Base-by-base conservation (phyloP, 352 stramenopile species). In the Sclerospora graminicola region DNA sequence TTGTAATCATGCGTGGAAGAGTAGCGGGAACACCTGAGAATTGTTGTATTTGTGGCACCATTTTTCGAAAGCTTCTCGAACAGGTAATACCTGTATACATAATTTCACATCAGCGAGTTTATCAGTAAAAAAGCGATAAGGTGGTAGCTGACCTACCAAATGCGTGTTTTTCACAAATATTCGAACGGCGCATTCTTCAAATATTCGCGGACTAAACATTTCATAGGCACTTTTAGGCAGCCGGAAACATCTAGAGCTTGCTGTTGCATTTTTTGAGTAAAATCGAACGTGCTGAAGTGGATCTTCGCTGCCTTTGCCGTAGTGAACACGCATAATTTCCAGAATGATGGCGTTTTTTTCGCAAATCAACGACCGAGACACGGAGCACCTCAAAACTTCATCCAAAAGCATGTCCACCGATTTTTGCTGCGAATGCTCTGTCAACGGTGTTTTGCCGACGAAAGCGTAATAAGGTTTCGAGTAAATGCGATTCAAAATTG, bases 391-490 rank as follows among this genome's bases (percentile, higher is more conserved):
- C 19, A 88, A 20, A 7, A 95, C 68, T 41, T 93, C 80, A 15
- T 69, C 55, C 18, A 79, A 42, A 7, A 85, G 41, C 45, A 73
- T 71, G 0, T 71, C 57, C 27, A 82, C 60, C 2, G 60, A 58
- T 37, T 78, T 74, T 2, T 52, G 48, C 5, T 47, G 37, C 0
- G 63, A 89, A 32, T 80, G 63, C 0, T 45, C 24, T 4, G 73
- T 84, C 14, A 82, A 41, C 10, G 53, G 51, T 0, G 78, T 87
- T 26, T 80, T 82, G 13, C 82, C 84, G 27, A 86, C 60, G 28
- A 57, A 93, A 30, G 73, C 61, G 62, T 95, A 94, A 40, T 86
- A 77, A 10, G 80, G 65, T 30, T 86, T 82, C 1, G 57, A 67
- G 16, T 68, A 61, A 29, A 94, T 80, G 2, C 75, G 61, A 33